Evolutionary conservation across 192 early-diverging fungal species (phyloP).

Genomic region (Globomyces pollinis-pini): DNA sequence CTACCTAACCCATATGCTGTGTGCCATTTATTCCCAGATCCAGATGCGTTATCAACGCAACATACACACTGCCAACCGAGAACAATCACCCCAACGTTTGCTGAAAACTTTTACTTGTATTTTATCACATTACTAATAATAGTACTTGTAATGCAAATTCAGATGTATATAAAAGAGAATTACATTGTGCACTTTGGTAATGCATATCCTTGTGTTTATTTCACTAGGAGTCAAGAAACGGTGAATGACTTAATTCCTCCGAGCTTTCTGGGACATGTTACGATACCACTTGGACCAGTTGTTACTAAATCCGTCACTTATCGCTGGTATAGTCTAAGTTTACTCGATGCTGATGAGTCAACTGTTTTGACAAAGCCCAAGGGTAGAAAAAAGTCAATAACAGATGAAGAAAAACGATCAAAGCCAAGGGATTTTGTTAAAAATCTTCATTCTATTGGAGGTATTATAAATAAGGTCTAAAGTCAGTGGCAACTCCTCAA

Average conservation of each 20-base stretch:
- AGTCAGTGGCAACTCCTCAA: too few relatives aligned
- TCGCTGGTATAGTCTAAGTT: constrained; percentile 2
- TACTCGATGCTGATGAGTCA: not conserved
- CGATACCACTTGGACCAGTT: constrained; percentile 4
- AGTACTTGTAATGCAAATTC: not conserved
- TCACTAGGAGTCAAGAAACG: not conserved
- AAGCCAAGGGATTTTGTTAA: not conserved
- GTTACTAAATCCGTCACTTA: not conserved
- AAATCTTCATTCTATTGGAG: not conserved
- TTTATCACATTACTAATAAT: not conserved
- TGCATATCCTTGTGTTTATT: too few relatives aligned
- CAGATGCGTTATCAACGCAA: constrained; percentile 14
- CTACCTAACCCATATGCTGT: constrained; percentile 14
- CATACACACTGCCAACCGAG: constrained; percentile 1
- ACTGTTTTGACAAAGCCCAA: not conserved
- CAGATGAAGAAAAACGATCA: not conserved
- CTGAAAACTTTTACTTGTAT: constrained; percentile 15
- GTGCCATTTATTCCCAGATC: constrained; percentile 18
- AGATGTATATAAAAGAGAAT: not conserved
- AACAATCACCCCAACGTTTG: not conserved
- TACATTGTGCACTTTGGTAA: not conserved
- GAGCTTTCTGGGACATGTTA: constrained; percentile 2
- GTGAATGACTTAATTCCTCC: not conserved
- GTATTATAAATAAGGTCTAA: too few relatives aligned
- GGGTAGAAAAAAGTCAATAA: not conserved